These are phyloP conservation scores for Curvularia sp. DNA, from an alignment of 2,329 filamentous ascomycete species.

Conservation along the genomic window DNA sequence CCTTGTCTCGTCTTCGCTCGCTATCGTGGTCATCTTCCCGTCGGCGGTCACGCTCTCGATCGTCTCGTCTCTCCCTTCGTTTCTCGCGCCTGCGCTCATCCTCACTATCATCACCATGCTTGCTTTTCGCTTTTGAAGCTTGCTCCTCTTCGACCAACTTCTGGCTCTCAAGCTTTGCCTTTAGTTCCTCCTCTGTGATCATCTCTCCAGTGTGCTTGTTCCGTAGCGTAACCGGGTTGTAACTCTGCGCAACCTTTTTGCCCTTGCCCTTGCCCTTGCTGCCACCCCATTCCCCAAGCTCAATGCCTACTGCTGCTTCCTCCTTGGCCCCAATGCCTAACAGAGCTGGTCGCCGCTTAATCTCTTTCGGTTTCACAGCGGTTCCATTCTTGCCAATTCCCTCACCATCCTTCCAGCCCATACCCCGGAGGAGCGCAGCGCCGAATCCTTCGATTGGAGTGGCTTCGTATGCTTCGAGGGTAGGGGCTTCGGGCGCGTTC, in stretches of 20 bases:
- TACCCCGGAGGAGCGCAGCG: constrained; percentile 84
- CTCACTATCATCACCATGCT: constrained; percentile 25
- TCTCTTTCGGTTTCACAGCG: constrained; percentile 64
- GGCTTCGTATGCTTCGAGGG: constrained; percentile 82
- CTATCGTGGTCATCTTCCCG: constrained; percentile 34
- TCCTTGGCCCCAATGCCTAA: constrained; percentile 90
- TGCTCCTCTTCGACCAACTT: constrained; percentile 55
- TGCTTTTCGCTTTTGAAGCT: constrained; percentile 20
- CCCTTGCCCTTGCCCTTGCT: constrained; percentile 54
- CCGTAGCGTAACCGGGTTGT: constrained; percentile 67
- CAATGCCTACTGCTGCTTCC: constrained; percentile 66
- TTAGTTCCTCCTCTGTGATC: constrained; percentile 68
- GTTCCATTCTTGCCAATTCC: constrained; percentile 60
- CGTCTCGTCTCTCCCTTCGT: constrained; percentile 23
- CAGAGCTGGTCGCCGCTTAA: constrained; percentile 77
- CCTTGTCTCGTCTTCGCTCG: constrained; percentile 26
- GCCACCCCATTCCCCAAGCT: constrained; percentile 75
- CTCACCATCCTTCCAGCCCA: constrained; percentile 87
- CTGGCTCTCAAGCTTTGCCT: constrained; percentile 59
- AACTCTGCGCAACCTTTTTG: constrained; percentile 59
- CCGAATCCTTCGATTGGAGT: constrained; percentile 96
- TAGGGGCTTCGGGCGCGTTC: constrained; percentile 75
- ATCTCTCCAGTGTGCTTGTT: constrained; percentile 69
- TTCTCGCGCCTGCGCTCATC: constrained; percentile 30
- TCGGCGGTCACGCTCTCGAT: constrained; percentile 26